phyloP scores from a whole-genome alignment of 1,284 basidiomycete species.

The Moesziomyces sp. region DNA sequence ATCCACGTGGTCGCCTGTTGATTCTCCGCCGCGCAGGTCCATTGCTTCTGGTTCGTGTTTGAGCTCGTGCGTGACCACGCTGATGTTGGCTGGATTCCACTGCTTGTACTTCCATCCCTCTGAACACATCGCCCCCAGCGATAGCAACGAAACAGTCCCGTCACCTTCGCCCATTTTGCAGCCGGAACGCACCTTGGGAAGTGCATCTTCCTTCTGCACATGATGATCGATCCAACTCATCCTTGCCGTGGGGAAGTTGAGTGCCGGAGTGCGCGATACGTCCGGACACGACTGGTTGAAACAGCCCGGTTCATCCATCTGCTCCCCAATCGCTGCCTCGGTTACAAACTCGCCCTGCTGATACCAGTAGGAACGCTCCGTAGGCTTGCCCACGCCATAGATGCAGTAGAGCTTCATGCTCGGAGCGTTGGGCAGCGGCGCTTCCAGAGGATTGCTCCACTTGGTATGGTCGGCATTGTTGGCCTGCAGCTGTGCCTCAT shows the following conservation, averaged over 20 bases:
- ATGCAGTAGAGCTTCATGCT: slow-evolving; percentile 93
- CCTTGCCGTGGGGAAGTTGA: slow-evolving; percentile 56
- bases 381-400: slow-evolving; percentile 96
- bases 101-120: slow-evolving; percentile 85
- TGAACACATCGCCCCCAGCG: slow-evolving; percentile 93
- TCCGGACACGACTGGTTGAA: slow-evolving; percentile 42
- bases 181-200: slow-evolving; percentile 56
- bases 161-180: slow-evolving; percentile 75
- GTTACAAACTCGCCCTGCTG: slow-evolving; percentile 52
- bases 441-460: slow-evolving; percentile 95
- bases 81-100: slow-evolving; percentile 88
- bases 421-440: slow-evolving; percentile 82
- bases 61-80: slow-evolving; percentile 88
- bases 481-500: slow-evolving; percentile 69
- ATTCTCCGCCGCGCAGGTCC: slow-evolving; percentile 84
- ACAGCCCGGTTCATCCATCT: slow-evolving; percentile 33
- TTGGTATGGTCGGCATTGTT: slow-evolving; percentile 67
- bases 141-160: slow-evolving; percentile 90
- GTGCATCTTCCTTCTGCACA: slow-evolving; percentile 44
- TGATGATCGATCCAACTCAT: slow-evolving; percentile 55
- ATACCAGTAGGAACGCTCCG: slow-evolving; percentile 75
- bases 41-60: slow-evolving; percentile 82
- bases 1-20: slow-evolving; percentile 78
- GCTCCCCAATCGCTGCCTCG: slow-evolving; percentile 36
- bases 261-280: slow-evolving; percentile 40